Percentiles rank a stretch among this genome's conserved stretches.
These are phyloP conservation scores for Macrolepiota fuliginosa DNA, from an alignment of 768 basidiomycete genomes.

Conservation along the genomic window DNA sequence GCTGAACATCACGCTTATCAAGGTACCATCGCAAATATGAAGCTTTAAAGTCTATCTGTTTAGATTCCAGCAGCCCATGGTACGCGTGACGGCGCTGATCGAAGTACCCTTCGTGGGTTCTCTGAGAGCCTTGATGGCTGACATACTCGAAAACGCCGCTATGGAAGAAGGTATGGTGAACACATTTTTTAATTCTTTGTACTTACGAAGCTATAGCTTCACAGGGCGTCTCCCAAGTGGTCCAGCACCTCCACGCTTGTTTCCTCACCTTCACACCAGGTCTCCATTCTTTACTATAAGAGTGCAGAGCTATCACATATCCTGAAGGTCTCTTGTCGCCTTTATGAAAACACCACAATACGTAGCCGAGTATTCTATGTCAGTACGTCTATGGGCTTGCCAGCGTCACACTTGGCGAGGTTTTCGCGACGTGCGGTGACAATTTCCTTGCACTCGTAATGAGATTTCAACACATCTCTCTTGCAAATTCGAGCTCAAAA, in stretches of 20 bases:
- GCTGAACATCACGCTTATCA: slow-evolving; percentile 35
- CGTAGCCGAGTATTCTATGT: too few relatives aligned
- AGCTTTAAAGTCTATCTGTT: slow-evolving; percentile 90
- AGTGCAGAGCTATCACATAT: slow-evolving; percentile 69
- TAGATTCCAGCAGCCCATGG: slow-evolving; percentile 97
- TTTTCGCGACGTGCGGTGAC: too few relatives aligned
- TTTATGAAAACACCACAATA: slow-evolving; percentile 80
- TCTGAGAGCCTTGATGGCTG: slow-evolving; percentile 72
- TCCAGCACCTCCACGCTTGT: slow-evolving; percentile 82
- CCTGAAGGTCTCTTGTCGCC: slow-evolving; percentile 84
- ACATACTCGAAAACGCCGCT: slow-evolving; percentile 75
- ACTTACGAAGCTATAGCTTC: background rate
- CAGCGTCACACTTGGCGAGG: too few relatives aligned
- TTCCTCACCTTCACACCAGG: slow-evolving; percentile 72
- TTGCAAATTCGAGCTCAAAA: too few relatives aligned
- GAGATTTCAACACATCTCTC: too few relatives aligned
- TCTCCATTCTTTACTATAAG: slow-evolving; percentile 74
- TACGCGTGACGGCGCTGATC: slow-evolving; percentile 95
- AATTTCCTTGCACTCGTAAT: too few relatives aligned
- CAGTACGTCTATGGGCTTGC: slow-evolving; percentile 62
- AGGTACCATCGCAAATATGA: slow-evolving; percentile 90
- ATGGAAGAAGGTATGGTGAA: slow-evolving; percentile 68
- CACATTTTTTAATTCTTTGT: background rate
- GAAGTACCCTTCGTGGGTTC: slow-evolving; percentile 95
- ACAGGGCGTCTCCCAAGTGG: slow-evolving; percentile 76